These are phyloP conservation scores for Cyanodermella asteris DNA, from an alignment of 2,329 filamentous ascomycete species.

Conservation along the genomic window DNA sequence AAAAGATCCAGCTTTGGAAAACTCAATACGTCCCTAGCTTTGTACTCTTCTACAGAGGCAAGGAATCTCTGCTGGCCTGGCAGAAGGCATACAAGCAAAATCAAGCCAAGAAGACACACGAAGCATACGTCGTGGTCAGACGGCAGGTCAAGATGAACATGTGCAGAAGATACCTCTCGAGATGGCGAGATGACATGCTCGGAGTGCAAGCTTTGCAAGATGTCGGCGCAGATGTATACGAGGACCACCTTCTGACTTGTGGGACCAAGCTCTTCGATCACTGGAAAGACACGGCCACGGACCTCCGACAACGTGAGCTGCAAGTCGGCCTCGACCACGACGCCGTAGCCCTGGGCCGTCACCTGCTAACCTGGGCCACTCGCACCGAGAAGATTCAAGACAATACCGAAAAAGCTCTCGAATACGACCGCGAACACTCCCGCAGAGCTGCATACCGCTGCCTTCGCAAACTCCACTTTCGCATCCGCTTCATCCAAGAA, in stretches of 20 bases:
- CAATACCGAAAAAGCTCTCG: constrained; percentile 22
- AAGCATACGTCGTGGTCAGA: constrained; percentile 32
- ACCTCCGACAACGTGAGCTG: constrained; percentile 9
- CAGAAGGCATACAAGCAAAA: constrained; percentile 24
- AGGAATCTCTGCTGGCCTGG: constrained; percentile 34
- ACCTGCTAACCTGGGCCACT: constrained; percentile 18
- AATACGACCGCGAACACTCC: constrained; percentile 23
- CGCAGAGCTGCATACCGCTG: constrained; percentile 23
- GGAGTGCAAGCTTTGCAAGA: constrained; percentile 16
- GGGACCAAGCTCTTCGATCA: constrained; percentile 16
- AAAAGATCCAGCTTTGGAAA: constrained; percentile 20
- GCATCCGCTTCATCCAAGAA: constrained; percentile 24
- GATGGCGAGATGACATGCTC: constrained; percentile 17
- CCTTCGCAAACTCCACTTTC: constrained; percentile 35
- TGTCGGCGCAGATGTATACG: constrained; percentile 17
- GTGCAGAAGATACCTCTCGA: constrained; percentile 20
- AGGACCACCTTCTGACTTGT: constrained; percentile 14
- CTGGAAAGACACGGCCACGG: constrained; percentile 8
- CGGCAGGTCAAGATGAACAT: constrained; percentile 31
- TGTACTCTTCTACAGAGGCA: constrained; percentile 31
- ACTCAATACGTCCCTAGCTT: constrained; percentile 20
- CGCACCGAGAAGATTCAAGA: constrained; percentile 14
- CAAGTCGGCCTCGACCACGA: constrained; percentile 10
- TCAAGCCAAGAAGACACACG: constrained; percentile 29
- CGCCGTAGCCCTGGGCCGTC: constrained; percentile 10